Base-by-base conservation (phyloP, 192 early-diverging fungal genomes). In the Lunasporangiospora selenospora region DNA sequence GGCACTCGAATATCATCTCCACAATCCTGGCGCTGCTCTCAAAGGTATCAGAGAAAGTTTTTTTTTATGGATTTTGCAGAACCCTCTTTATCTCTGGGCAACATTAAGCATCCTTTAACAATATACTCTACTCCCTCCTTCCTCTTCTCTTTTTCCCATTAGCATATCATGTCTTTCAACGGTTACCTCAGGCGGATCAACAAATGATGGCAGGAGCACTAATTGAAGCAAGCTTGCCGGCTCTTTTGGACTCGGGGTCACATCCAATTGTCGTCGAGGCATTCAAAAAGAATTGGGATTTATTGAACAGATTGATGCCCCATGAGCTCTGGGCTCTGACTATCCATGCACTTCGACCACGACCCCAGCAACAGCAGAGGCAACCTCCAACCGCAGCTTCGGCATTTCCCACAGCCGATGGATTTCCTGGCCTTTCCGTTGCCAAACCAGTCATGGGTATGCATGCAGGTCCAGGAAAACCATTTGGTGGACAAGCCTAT, bases 211-310 rank as follows among this genome's bases (percentile, higher is more conserved):
- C 60, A 5, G n/a, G 34, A 6, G 24, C 19, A 0, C 45, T 73
- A 15, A 44, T 73, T 30, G 42, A 63, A 4, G 56, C 49, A 8
- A 73, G 69, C 26, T 13, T 73, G 19, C 69, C 69, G 3, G 62
- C 61, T 1, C 41, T 73, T 10, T 43, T 73, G 15, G 55, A 73
- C 36, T 49, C 69, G 12, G 29, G 27, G 10, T 62, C 69, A 12
- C 23, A 43, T 12, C 60, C 69, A 2, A 37, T 61, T 0, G 69
- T 63, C 7, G 45, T 73, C 44, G 69, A 73, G 16, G 69, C 55
- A 1, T 73, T 73, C 60, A 73, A 73, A 26, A 73, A 73, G 5
- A 73, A 59, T n/a, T 73, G 69, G 69, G 69, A 73, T 42, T 55
- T 49, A 19, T 61, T 73, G 36, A 73, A 73, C 40, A 44, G 60